Conservation (phyloP, 768 basidiomycete genomes). For the Lenzites betulinus region DNA sequence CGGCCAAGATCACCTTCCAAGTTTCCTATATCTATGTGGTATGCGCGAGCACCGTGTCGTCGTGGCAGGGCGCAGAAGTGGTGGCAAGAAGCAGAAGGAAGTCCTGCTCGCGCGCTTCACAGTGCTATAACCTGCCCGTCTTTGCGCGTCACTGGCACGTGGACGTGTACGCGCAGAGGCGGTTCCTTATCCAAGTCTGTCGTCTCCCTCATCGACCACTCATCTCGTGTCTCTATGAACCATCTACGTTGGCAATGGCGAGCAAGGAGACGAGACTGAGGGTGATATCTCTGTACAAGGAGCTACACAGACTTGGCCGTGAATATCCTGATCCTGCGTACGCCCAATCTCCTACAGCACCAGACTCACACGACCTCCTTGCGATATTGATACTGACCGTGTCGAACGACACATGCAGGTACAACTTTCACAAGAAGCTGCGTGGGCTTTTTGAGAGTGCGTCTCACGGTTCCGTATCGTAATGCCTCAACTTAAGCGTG, state of each 20-base stretch:
- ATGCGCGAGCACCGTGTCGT: too few relatives aligned
- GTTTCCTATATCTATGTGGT: background rate
- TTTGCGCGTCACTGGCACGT: slow-evolving; percentile 4
- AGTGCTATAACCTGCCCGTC: background rate
- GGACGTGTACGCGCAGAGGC: slow-evolving; percentile 3
- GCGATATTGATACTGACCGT: background rate
- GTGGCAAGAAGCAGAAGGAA: background rate
- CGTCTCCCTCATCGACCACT: background rate
- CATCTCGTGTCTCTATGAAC: background rate
- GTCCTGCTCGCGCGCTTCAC: background rate
- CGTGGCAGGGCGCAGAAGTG: background rate
- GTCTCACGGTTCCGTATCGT: slow-evolving; percentile 23
- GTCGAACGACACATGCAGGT: slow-evolving; percentile 42
- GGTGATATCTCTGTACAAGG: slow-evolving; percentile 77
- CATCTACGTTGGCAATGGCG: slow-evolving; percentile 41
- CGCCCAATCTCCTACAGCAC: slow-evolving; percentile 30
- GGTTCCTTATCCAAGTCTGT: background rate
- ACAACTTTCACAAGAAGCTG: slow-evolving; percentile 75
- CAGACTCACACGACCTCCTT: slow-evolving; percentile 3
- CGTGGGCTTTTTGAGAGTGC: slow-evolving; percentile 74
- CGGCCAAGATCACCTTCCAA: background rate
- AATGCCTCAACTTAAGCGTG: background rate
- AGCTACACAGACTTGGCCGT: slow-evolving; percentile 75
- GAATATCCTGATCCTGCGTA: slow-evolving; percentile 85
- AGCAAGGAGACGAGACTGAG: slow-evolving; percentile 56